phyloP scores from a whole-genome alignment of 2,329 filamentous ascomycete genomes.

The Diplodia sapinea region DNA sequence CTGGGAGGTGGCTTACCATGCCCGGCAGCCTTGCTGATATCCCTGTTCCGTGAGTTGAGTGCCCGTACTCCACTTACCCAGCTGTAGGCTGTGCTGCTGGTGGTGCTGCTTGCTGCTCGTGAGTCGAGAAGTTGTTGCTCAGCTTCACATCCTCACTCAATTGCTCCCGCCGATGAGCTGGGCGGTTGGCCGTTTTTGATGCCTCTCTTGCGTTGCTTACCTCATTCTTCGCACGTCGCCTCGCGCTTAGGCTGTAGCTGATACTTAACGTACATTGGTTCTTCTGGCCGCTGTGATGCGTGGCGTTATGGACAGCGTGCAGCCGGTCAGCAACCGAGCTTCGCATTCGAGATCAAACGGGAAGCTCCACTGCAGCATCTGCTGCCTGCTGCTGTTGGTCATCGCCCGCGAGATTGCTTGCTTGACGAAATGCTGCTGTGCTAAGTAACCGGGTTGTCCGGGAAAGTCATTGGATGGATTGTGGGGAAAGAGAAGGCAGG shows the following conservation, averaged over 20 bases:
- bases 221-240: constrained; percentile 4
- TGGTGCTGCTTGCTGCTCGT: not conserved
- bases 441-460: not conserved
- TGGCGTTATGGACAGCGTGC: constrained; percentile 16
- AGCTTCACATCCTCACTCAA: constrained; percentile 5
- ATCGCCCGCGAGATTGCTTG: not conserved
- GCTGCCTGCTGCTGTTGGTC: constrained; percentile 2
- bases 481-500: constrained; percentile 1
- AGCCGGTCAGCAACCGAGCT: constrained; percentile 21
- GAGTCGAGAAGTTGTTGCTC: not conserved
- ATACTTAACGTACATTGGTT: not conserved
- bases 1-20: not conserved
- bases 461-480: not conserved
- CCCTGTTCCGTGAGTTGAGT: constrained; percentile 1
- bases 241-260: not conserved
- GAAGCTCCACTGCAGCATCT: constrained; percentile 6
- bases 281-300: not conserved
- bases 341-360: not conserved
- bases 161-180: not conserved
- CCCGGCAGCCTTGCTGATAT: constrained; percentile 11
- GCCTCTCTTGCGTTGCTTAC: not conserved
- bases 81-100: not conserved
- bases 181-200: not conserved
- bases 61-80: constrained; percentile 7
- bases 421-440: constrained; percentile 14